Conservation (phyloP, 169 alveolate species). For the Eimeria tenella region DNA sequence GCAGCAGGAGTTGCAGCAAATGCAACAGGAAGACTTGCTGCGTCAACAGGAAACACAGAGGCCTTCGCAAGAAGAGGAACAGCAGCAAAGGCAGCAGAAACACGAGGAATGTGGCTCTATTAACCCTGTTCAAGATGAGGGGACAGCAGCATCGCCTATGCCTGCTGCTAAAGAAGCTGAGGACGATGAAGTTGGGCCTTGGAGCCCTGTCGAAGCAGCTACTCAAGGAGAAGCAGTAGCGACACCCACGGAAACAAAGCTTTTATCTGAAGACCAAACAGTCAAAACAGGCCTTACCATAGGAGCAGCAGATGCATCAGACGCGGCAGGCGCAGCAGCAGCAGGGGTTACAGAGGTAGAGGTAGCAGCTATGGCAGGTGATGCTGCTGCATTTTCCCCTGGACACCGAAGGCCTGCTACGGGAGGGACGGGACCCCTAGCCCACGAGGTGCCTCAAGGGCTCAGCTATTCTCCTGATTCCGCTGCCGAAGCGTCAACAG, state of each 20-base stretch:
- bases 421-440: background rate
- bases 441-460: background rate
- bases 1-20: too few species aligned
- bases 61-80: too few species aligned
- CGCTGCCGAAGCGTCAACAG: conserved; percentile 1
- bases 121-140: background rate
- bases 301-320: background rate
- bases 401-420: background rate
- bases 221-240: background rate
- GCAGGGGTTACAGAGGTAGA: background rate
- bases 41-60: too few species aligned
- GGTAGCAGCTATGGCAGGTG: background rate
- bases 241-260: background rate
- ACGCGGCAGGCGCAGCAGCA: background rate
- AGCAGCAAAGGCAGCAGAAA: too few species aligned
- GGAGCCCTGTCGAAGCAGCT: background rate
- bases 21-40: too few species aligned
- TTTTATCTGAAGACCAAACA: background rate
- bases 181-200: background rate
- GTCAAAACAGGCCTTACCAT: background rate
- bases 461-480: background rate
- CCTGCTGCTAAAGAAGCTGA: background rate
- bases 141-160: background rate
- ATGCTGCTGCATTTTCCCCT: background rate
- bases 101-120: too few species aligned